These are phyloP conservation scores for Schizochytrium sp. DNA, from an alignment of 108 stramenopile species.

Conservation along the genomic window DNA sequence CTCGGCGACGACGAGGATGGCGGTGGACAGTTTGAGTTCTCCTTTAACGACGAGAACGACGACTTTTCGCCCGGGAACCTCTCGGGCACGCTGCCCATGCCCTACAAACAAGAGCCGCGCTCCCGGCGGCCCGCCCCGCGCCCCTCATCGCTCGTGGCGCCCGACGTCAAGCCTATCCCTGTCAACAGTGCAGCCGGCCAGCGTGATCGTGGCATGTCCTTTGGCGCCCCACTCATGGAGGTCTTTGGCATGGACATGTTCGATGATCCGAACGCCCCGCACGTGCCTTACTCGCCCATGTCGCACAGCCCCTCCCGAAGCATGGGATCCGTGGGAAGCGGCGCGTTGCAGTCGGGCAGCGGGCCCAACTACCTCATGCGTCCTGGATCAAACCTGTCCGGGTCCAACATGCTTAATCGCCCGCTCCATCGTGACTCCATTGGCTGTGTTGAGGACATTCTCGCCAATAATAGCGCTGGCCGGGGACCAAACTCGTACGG, in stretches of 20 bases:
- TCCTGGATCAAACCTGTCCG: background rate
- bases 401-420: background rate
- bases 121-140: background rate
- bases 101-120: background rate
- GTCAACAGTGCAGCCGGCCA: background rate
- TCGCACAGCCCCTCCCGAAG: background rate
- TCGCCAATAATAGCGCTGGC: background rate
- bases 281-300: background rate
- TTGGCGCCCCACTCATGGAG: background rate
- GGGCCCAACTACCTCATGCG: background rate
- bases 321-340: background rate
- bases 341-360: background rate
- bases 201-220: background rate
- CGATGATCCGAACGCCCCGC: background rate
- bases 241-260: background rate
- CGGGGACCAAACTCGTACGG: background rate
- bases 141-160: background rate
- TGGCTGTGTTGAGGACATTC: background rate
- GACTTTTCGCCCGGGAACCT: background rate
- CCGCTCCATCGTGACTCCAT: constrained; percentile 1
- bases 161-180: background rate
- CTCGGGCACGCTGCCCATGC: background rate
- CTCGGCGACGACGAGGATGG: background rate
- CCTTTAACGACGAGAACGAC: background rate
- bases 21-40: background rate